Evolutionary conservation across 2,329 filamentous ascomycete genomes (phyloP).

Genomic region (Blumeriella jaapii): DNA sequence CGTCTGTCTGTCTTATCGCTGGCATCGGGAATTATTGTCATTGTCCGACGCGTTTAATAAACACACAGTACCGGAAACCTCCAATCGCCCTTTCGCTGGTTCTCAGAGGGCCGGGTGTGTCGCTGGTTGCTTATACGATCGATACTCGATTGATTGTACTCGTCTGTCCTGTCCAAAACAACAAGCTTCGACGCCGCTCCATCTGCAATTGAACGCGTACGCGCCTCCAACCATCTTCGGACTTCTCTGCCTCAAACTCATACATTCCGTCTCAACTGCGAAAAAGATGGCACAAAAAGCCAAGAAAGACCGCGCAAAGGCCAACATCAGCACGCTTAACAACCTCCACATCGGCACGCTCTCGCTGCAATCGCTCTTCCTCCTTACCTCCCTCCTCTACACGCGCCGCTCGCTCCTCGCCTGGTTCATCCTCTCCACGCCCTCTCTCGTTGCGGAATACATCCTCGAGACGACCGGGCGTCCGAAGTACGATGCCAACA

Average conservation of each 20-base stretch:
- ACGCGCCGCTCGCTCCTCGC: conserved; percentile 50
- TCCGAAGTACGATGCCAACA: conserved; percentile 49
- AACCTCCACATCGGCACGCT: conserved; percentile 72
- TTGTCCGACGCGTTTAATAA: too few relatives aligned
- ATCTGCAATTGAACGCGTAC: too few relatives aligned
- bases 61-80: too few relatives aligned
- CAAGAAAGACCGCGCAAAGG: conserved; percentile 50
- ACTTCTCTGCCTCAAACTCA: not conserved
- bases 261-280: not conserved
- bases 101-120: too few relatives aligned
- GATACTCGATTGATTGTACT: too few relatives aligned
- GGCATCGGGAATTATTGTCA: too few relatives aligned
- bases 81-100: too few relatives aligned
- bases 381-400: conserved; percentile 55
- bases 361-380: conserved; percentile 60
- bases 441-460: conserved; percentile 69
- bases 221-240: not conserved
- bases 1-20: too few relatives aligned
- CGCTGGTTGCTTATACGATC: too few relatives aligned
- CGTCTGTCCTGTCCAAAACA: too few relatives aligned
- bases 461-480: conserved; percentile 77
- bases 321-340: conserved; percentile 66
- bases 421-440: conserved; percentile 63
- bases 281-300: conserved; percentile 27
- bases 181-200: too few relatives aligned